Conservation (phyloP, 2,329 filamentous ascomycete genomes). For the Colletotrichum lini region DNA sequence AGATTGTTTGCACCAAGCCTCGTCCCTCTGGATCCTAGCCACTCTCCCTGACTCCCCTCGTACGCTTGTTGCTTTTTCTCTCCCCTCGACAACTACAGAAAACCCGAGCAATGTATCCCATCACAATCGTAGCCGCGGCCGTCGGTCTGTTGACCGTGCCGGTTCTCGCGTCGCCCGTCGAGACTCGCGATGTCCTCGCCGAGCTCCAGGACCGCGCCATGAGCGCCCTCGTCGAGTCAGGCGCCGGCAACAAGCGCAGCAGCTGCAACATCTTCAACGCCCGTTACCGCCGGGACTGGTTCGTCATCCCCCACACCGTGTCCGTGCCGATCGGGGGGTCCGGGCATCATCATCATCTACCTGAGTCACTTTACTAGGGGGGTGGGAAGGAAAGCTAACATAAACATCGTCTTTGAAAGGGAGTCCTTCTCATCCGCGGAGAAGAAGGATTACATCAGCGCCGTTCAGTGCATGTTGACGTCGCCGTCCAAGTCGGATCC, state of each 20-base stretch:
- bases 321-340: neutral
- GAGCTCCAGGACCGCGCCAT: constrained; percentile 25
- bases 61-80: neutral
- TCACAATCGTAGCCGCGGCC: constrained; percentile 24
- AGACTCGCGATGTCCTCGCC: constrained; percentile 20
- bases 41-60: neutral
- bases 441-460: constrained; percentile 41
- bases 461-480: constrained; percentile 41
- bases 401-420: neutral
- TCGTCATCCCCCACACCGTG: neutral
- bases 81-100: neutral
- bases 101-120: constrained; percentile 18
- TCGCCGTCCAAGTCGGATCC: constrained; percentile 32
- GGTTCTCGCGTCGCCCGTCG: constrained; percentile 9
- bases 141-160: constrained; percentile 15
- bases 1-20: neutral
- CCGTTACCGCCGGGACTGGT: constrained; percentile 38
- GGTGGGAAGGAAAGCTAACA: neutral
- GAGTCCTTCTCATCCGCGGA: constrained; percentile 34
- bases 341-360: no score
- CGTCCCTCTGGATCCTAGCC: no score
- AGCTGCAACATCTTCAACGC: constrained; percentile 38
- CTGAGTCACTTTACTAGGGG: neutral
- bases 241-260: constrained; percentile 22
- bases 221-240: constrained; percentile 10